phyloP scores from a whole-genome alignment of 495 filamentous ascomycete species.

The Paragyromitra xinjiangensis region DNA sequence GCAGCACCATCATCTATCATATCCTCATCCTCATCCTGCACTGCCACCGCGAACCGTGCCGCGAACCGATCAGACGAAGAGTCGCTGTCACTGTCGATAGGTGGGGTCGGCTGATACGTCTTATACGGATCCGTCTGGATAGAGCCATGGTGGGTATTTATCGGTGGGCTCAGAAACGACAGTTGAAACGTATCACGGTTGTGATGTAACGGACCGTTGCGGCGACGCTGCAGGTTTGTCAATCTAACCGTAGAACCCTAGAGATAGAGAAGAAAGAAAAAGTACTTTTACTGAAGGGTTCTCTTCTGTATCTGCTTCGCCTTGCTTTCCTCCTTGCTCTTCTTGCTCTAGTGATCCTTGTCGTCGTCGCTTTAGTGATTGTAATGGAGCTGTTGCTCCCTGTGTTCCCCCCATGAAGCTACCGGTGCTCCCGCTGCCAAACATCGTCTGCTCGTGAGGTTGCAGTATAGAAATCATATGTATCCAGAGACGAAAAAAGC shows the following conservation, averaged over 20 bases:
- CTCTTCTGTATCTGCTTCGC: background rate
- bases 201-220: background rate
- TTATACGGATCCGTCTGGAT: slow-evolving; percentile 15
- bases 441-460: slow-evolving; percentile 27
- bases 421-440: slow-evolving; percentile 9
- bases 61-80: slow-evolving; percentile 36
- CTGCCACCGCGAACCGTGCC: slow-evolving; percentile 18
- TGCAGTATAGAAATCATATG: slow-evolving; percentile 40
- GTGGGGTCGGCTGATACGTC: slow-evolving; percentile 39
- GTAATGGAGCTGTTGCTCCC: slow-evolving; percentile 11
- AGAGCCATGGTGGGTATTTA: slow-evolving; percentile 14
- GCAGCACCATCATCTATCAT: slow-evolving; percentile 28
- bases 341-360: slow-evolving; percentile 22
- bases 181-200: slow-evolving; percentile 34
- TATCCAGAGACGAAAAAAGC: background rate
- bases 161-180: slow-evolving; percentile 25
- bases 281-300: slow-evolving; percentile 19
- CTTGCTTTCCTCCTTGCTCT: background rate
- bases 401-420: slow-evolving; percentile 7
- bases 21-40: slow-evolving; percentile 33
- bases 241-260: slow-evolving; percentile 1
- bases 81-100: slow-evolving; percentile 36
- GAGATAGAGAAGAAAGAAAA: background rate
- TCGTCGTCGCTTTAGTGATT: slow-evolving; percentile 36
- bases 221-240: slow-evolving; percentile 27